These are phyloP conservation scores for Emergomyces pasteurianus DNA, from an alignment of 2,329 filamentous ascomycete genomes.

Conservation along the genomic window DNA sequence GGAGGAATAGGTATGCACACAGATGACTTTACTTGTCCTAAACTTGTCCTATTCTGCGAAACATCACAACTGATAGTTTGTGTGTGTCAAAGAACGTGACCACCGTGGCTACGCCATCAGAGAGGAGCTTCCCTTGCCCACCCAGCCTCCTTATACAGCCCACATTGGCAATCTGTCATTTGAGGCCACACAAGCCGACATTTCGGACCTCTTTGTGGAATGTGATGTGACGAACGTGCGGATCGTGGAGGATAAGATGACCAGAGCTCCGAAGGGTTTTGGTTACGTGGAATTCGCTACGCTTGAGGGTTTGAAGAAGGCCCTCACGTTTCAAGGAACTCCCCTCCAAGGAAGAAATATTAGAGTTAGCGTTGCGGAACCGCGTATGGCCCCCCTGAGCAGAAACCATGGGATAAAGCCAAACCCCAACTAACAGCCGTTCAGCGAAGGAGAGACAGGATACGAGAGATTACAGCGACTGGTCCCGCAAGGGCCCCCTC, in stretches of 20 bases:
- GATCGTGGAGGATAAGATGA: constrained; percentile 92
- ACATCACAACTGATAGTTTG: background rate
- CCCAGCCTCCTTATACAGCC: constrained; percentile 87
- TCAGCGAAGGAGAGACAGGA: constrained; percentile 79
- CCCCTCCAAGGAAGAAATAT: constrained; percentile 82
- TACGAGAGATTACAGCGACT: constrained; percentile 71
- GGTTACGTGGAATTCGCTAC: constrained; percentile 91
- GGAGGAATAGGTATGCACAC: constrained; percentile 25
- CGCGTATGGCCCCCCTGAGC: constrained; percentile 57
- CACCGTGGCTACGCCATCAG: constrained; percentile 30
- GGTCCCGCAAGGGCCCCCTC: constrained; percentile 86
- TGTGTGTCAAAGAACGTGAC: constrained; percentile 7
- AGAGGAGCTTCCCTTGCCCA: constrained; percentile 74
- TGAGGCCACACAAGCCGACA: constrained; percentile 72
- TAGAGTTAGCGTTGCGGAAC: constrained; percentile 90
- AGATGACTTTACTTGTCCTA: background rate
- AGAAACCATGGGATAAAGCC: background rate
- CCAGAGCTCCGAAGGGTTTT: constrained; percentile 91
- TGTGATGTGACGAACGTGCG: constrained; percentile 84
- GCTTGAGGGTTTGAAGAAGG: constrained; percentile 82
- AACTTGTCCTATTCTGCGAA: constrained; percentile 8
- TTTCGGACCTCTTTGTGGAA: constrained; percentile 72
- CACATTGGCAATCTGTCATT: constrained; percentile 96
- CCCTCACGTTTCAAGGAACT: constrained; percentile 67
- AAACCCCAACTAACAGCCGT: constrained; percentile 1